Percentiles rank a stretch among this genome's conserved stretches.
Evolutionary conservation across 805 yeast species (phyloP).

Genomic region (Ascoidea rubescens): DNA sequence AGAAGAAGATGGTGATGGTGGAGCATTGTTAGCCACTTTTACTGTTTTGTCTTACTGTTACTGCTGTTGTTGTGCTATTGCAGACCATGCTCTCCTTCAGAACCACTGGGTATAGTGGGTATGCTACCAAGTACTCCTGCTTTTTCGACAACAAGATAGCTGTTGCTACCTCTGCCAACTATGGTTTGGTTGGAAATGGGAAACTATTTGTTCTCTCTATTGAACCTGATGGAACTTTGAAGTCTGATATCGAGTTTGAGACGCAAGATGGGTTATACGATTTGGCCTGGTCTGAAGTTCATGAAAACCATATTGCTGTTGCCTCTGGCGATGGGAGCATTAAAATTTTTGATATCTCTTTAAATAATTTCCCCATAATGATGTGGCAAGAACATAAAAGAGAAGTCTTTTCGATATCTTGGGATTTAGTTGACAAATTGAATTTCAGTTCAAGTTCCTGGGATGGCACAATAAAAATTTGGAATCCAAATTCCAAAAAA

Average conservation of each 20-base stretch:
- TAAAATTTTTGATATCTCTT: constrained; percentile 63
- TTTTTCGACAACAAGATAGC: constrained; percentile 82
- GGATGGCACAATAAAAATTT: constrained; percentile 80
- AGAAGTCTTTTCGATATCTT: constrained; percentile 61
- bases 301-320: constrained; percentile 72
- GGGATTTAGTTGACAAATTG: constrained; percentile 59
- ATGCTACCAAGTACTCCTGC: constrained; percentile 81
- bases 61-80: not conserved
- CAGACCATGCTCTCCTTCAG: constrained; percentile 50
- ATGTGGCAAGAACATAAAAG: constrained; percentile 65
- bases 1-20: too few relatives aligned
- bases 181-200: constrained; percentile 92
- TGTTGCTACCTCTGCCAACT: constrained; percentile 83
- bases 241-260: constrained; percentile 46
- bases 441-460: constrained; percentile 71
- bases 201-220: constrained; percentile 59
- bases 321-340: constrained; percentile 89
- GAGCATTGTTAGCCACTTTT: too few relatives aligned
- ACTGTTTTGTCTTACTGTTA: too few relatives aligned
- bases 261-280: constrained; percentile 92
- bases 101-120: constrained; percentile 76
- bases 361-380: constrained; percentile 56
- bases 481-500: constrained; percentile 50
- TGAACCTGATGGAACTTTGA: constrained; percentile 47
- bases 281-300: constrained; percentile 78